Conservation (phyloP, 2,329 filamentous ascomycete species). For the Bipolaris zeicola region DNA sequence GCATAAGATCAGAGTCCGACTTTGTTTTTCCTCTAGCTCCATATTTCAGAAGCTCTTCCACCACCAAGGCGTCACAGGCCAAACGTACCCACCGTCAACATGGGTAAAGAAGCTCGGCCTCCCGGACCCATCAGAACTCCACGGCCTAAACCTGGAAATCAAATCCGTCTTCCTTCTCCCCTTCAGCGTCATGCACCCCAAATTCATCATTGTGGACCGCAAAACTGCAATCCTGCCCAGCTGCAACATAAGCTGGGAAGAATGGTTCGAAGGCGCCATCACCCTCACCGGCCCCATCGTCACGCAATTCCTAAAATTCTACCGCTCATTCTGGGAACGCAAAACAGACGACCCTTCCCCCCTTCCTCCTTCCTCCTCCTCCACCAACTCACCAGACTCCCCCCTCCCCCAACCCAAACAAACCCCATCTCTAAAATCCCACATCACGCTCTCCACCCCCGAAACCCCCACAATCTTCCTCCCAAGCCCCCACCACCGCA, state of each 20-base stretch:
- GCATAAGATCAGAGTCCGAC: slow-evolving; percentile 63
- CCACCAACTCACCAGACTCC: neutral
- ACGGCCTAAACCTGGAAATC: slow-evolving; percentile 69
- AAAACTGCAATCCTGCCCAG: slow-evolving; percentile 71
- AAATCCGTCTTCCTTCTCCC: slow-evolving; percentile 82
- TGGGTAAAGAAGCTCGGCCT: slow-evolving; percentile 70
- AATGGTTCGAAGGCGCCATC: slow-evolving; percentile 83
- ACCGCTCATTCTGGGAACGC: slow-evolving; percentile 69
- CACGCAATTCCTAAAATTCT: slow-evolving; percentile 68
- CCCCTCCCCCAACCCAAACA: neutral
- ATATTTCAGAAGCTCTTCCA: slow-evolving; percentile 77
- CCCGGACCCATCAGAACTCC: slow-evolving; percentile 60
- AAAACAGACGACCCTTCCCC: slow-evolving; percentile 18
- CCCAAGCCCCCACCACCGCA: slow-evolving; percentile 74
- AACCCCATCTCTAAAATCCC: slow-evolving; percentile 4
- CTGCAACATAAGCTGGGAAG: slow-evolving; percentile 85
- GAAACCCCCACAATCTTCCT: slow-evolving; percentile 66
- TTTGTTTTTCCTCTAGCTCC: slow-evolving; percentile 78
- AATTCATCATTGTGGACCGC: slow-evolving; percentile 77
- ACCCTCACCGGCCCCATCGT: slow-evolving; percentile 69
- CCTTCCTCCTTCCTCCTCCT: slow-evolving; percentile 1
- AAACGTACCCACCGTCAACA: slow-evolving; percentile 62
- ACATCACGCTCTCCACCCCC: slow-evolving; percentile 2
- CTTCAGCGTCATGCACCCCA: slow-evolving; percentile 86
- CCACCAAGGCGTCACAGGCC: slow-evolving; percentile 65